These are phyloP conservation scores for Yarrowia bubula DNA, from an alignment of 805 yeast genomes.

Conservation along the genomic window DNA sequence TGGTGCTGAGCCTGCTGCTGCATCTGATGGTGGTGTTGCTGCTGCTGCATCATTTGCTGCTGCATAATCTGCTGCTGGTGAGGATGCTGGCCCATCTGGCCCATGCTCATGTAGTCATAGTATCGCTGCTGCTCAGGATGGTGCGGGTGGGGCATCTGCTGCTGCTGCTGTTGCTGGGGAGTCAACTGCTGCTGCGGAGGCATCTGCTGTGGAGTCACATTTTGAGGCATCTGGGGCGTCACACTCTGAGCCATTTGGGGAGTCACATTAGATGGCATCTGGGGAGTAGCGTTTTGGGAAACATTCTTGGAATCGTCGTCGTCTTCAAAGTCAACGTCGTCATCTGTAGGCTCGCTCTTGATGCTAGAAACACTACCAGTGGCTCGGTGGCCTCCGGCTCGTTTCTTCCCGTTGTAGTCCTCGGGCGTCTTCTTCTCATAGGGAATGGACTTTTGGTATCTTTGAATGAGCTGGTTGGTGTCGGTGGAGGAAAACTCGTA, in stretches of 20 bases:
- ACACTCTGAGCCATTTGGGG: slow-evolving; percentile 23
- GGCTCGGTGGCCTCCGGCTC: not conserved
- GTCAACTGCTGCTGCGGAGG: slow-evolving; percentile 8
- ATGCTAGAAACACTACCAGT: slow-evolving; percentile 18
- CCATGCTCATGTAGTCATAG: slow-evolving; percentile 17
- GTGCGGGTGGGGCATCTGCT: slow-evolving; percentile 19
- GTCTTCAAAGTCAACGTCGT: slow-evolving; percentile 10
- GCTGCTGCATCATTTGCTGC: slow-evolving; percentile 20
- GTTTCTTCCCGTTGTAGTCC: slow-evolving; percentile 14
- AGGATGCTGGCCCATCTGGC: slow-evolving; percentile 18
- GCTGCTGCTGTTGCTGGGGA: slow-evolving; percentile 7
- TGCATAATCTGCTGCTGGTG: slow-evolving; percentile 25
- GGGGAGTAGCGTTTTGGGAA: slow-evolving; percentile 20
- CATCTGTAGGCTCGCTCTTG: slow-evolving; percentile 28
- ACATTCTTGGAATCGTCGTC: slow-evolving; percentile 14
- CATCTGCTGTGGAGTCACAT: slow-evolving; percentile 4
- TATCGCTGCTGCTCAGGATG: slow-evolving; percentile 6
- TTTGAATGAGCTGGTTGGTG: slow-evolving; percentile 46
- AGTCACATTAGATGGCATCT: slow-evolving; percentile 16
- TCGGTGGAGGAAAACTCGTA: slow-evolving; percentile 81
- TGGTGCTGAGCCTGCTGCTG: slow-evolving; percentile 2
- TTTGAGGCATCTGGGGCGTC: slow-evolving; percentile 5
- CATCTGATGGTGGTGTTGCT: slow-evolving; percentile 18
- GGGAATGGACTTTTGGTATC: slow-evolving; percentile 27
- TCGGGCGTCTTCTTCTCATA: slow-evolving; percentile 24